Conservation (phyloP, 2,329 filamentous ascomycete genomes). For the Xylariaceae sp. region DNA sequence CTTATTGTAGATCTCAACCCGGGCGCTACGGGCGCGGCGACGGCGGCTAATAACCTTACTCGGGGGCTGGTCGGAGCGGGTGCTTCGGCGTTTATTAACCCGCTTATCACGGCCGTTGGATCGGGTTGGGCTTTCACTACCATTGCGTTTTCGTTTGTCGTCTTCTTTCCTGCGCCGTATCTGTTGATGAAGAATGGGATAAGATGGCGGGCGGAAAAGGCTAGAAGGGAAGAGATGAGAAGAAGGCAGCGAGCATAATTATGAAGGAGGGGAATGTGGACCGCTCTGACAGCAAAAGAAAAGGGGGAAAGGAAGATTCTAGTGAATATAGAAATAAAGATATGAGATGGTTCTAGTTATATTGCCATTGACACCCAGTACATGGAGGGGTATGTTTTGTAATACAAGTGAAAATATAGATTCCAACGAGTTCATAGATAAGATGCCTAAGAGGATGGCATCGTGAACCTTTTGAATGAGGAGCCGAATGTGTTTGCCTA, state of each 20-base stretch:
- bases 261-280: too few species aligned
- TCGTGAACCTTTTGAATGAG: too few species aligned
- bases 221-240: background rate
- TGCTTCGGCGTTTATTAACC: slow-evolving; percentile 38
- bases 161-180: slow-evolving; percentile 31
- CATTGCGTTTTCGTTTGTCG: slow-evolving; percentile 29
- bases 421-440: too few species aligned
- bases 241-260: slow-evolving; percentile 4
- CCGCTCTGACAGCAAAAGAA: too few species aligned
- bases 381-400: too few species aligned
- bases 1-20: slow-evolving; percentile 43
- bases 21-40: slow-evolving; percentile 37
- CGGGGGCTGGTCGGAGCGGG: slow-evolving; percentile 40
- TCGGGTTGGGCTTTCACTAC: slow-evolving; percentile 39
- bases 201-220: slow-evolving; percentile 26
- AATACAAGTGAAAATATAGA: too few species aligned
- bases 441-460: too few species aligned
- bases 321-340: too few species aligned
- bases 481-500: too few species aligned
- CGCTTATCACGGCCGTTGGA: slow-evolving; percentile 39
- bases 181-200: slow-evolving; percentile 30
- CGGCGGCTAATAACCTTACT: slow-evolving; percentile 41
- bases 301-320: too few species aligned
- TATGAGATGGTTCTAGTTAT: too few species aligned
- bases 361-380: too few species aligned